Conservation (phyloP, 1,139 yeast genomes). For the Diutina siamensis region DNA sequence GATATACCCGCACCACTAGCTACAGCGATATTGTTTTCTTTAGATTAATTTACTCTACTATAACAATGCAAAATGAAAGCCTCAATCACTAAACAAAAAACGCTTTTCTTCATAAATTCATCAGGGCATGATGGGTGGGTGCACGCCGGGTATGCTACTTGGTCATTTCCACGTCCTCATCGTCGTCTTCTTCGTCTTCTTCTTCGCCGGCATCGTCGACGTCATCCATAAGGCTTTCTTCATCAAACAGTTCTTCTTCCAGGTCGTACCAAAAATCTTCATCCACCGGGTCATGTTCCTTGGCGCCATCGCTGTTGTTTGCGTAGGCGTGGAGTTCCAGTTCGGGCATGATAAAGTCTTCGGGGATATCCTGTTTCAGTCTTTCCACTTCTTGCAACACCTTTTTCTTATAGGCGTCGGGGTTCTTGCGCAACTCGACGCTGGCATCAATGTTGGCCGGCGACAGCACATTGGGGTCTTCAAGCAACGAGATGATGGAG, state of each 20-base stretch:
- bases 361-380: slow-evolving; percentile 76
- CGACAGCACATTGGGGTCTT: slow-evolving; percentile 84
- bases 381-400: slow-evolving; percentile 77
- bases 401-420: slow-evolving; percentile 67
- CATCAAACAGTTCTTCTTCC: slow-evolving; percentile 40
- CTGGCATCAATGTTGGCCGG: slow-evolving; percentile 98
- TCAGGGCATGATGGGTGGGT: not conserved
- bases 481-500: slow-evolving; percentile 78
- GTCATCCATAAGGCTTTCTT: slow-evolving; percentile 42
- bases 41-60: not conserved
- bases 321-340: slow-evolving; percentile 49
- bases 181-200: slow-evolving; percentile 45
- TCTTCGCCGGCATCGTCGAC: slow-evolving; percentile 45
- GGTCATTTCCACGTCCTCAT: slow-evolving; percentile 24
- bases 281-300: slow-evolving; percentile 50
- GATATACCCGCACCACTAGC: too few relatives aligned
- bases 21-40: not conserved
- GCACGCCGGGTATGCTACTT: slow-evolving; percentile 7
- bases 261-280: slow-evolving; percentile 83
- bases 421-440: slow-evolving; percentile 77
- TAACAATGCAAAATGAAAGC: not conserved
- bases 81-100: not conserved
- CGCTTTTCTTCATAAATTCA: not conserved
- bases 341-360: slow-evolving; percentile 74
- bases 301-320: slow-evolving; percentile 25